Percentiles rank a stretch among this genome's conserved stretches.
Evolutionary conservation across 1,284 basidiomycete genomes (phyloP).

Genomic region (Chalciporus piperatoides): DNA sequence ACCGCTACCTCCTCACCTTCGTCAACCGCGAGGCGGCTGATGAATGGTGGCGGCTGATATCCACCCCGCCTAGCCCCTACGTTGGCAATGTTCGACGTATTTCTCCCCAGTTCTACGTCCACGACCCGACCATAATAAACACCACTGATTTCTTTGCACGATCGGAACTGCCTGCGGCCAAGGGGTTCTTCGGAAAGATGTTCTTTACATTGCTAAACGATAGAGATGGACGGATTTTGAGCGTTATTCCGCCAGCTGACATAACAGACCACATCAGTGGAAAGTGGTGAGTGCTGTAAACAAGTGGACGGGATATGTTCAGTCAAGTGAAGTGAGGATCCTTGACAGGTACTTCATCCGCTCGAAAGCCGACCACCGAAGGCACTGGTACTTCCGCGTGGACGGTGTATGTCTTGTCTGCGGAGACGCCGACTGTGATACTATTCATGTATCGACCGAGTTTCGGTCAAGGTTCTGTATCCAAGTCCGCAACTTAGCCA

Average conservation of each 20-base stretch:
- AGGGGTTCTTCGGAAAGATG: background rate
- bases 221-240: background rate
- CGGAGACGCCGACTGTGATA: background rate
- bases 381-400: background rate
- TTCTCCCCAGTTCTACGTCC: conserved; percentile 1
- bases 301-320: background rate
- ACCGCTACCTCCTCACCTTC: conserved; percentile 3
- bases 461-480: background rate
- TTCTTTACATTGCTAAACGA: conserved; percentile 3
- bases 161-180: background rate
- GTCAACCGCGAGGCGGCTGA: conserved; percentile 3
- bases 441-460: background rate
- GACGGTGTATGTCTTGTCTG: background rate
- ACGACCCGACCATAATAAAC: background rate
- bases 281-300: conserved; percentile 1
- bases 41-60: conserved; percentile 7
- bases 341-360: background rate
- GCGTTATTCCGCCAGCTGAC: background rate
- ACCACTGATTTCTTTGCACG: background rate
- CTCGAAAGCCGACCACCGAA: background rate
- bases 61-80: background rate
- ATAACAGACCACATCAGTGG: conserved; percentile 10
- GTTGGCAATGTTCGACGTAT: background rate
- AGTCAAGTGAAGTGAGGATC: background rate
- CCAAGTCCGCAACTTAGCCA: background rate